Evolutionary conservation across 2,329 filamentous ascomycete genomes (phyloP).

Genomic region (Tolypocladium cylindrosporum): DNA sequence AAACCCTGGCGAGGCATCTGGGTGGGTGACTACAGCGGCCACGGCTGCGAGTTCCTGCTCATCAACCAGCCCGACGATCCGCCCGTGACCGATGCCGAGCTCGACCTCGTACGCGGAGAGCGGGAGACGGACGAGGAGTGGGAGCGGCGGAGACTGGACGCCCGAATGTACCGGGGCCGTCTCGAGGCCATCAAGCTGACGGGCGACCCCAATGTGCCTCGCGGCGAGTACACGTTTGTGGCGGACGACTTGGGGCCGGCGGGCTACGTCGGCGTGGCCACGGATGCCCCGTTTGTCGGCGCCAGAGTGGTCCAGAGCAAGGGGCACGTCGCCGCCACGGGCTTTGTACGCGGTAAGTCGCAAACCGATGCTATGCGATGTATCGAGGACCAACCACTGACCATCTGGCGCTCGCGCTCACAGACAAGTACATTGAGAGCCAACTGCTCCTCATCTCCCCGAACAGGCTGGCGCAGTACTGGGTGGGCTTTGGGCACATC

Average conservation of each 20-base stretch:
- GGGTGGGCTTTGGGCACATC: constrained; percentile 55
- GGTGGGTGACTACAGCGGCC: constrained; percentile 80
- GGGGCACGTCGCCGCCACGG: constrained; percentile 68
- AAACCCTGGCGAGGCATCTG: constrained; percentile 88
- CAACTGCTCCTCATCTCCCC: constrained; percentile 71
- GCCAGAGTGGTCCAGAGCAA: constrained; percentile 62
- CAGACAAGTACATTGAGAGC: constrained; percentile 65
- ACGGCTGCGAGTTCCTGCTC: constrained; percentile 82
- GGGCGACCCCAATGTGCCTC: constrained; percentile 80
- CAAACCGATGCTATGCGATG: neutral
- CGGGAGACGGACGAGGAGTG: constrained; percentile 37
- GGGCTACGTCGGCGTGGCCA: constrained; percentile 54
- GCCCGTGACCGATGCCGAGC: constrained; percentile 25
- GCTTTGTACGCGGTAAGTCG: constrained; percentile 60
- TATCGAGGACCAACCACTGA: neutral
- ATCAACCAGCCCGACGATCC: constrained; percentile 59
- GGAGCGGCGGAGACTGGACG: constrained; percentile 31
- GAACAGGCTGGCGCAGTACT: constrained; percentile 73
- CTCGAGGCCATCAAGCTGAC: constrained; percentile 85
- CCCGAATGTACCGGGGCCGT: constrained; percentile 50
- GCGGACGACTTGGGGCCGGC: constrained; percentile 63
- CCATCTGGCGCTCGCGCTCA: neutral
- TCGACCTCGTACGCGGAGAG: constrained; percentile 26
- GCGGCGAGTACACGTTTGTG: constrained; percentile 75
- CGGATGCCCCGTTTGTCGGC: constrained; percentile 61